Evolutionary conservation across 2,329 filamentous ascomycete species (phyloP).

Genomic region (Basipetospora chlamydospora): DNA sequence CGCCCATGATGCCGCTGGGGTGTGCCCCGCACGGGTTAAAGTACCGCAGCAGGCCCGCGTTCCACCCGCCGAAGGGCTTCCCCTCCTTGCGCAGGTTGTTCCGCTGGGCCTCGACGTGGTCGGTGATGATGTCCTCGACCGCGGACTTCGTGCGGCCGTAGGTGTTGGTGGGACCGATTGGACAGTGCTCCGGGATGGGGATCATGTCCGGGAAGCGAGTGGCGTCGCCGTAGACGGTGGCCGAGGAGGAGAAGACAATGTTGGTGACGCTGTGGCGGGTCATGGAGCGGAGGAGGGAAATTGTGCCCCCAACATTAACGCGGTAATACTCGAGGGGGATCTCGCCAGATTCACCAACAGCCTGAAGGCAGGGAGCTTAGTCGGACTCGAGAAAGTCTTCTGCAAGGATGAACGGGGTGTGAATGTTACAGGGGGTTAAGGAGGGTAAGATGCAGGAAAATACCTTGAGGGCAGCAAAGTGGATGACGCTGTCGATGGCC

Average conservation of each 20-base stretch:
- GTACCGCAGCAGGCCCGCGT: conserved; percentile 84
- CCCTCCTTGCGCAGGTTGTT: conserved; percentile 68
- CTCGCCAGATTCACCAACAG: conserved; percentile 87
- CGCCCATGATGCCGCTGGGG: conserved; percentile 92
- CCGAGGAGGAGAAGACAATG: conserved; percentile 96
- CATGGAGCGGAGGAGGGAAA: conserved; percentile 79
- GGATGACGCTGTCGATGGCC: conserved; percentile 93
- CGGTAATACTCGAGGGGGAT: conserved; percentile 96
- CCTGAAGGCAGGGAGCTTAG: too few species aligned
- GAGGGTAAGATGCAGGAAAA: conserved; percentile 10
- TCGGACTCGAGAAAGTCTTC: conserved; percentile 4
- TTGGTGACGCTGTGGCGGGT: conserved; percentile 80
- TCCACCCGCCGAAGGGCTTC: conserved; percentile 70
- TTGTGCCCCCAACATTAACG: conserved; percentile 88
- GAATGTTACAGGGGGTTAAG: conserved; percentile 3
- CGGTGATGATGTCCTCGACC: conserved; percentile 83
- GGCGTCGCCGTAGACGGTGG: conserved; percentile 95
- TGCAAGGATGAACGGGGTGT: conserved; percentile 1
- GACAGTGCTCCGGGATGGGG: conserved; percentile 92
- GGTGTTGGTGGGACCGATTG: conserved; percentile 89
- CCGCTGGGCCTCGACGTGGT: conserved; percentile 77
- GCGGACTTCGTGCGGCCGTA: conserved; percentile 94
- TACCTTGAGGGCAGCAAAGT: conserved; percentile 95
- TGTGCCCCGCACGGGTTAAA: conserved; percentile 96
- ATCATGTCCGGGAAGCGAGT: conserved; percentile 97